phyloP scores from a whole-genome alignment of 495 filamentous ascomycete species.

The Hypoxylon trugodes region DNA sequence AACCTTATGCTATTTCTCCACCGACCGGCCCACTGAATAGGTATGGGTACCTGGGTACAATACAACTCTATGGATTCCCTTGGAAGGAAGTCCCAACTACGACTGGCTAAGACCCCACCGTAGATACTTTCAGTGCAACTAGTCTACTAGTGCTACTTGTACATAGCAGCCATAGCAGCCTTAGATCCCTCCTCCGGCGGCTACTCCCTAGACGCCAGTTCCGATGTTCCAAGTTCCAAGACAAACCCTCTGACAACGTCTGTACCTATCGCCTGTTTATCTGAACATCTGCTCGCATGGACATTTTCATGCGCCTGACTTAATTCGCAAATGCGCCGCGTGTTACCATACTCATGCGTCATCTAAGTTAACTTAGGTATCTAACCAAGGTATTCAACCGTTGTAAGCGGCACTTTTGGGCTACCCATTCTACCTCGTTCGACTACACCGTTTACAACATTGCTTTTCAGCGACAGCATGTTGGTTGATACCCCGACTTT shows the following conservation, averaged over 20 bases:
- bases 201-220: conserved; percentile 35
- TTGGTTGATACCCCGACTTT: conserved; percentile 17
- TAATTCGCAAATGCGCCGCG: conserved; percentile 39
- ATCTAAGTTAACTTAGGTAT: conserved; percentile 19
- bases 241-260: conserved; percentile 8
- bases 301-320: conserved; percentile 29
- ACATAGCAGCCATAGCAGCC: conserved; percentile 7
- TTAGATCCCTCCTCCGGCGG: conserved; percentile 28
- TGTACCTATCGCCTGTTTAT: neutral
- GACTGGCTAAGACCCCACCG: neutral
- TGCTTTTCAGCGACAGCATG: conserved; percentile 39
- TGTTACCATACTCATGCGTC: conserved; percentile 36
- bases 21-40: conserved; percentile 1
- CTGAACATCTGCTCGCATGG: conserved; percentile 27
- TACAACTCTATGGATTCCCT: neutral
- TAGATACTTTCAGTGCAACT: conserved; percentile 4
- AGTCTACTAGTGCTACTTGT: conserved; percentile 1
- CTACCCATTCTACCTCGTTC: conserved; percentile 14
- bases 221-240: too few species aligned
- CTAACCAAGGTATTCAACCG: neutral
- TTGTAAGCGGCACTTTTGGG: conserved; percentile 15
- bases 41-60: too few species aligned
- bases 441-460: conserved; percentile 6
- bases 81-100: conserved; percentile 10
- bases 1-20: neutral